Evolutionary conservation across 1,139 yeast species (phyloP).

Genomic region (Komagataea norvegica): DNA sequence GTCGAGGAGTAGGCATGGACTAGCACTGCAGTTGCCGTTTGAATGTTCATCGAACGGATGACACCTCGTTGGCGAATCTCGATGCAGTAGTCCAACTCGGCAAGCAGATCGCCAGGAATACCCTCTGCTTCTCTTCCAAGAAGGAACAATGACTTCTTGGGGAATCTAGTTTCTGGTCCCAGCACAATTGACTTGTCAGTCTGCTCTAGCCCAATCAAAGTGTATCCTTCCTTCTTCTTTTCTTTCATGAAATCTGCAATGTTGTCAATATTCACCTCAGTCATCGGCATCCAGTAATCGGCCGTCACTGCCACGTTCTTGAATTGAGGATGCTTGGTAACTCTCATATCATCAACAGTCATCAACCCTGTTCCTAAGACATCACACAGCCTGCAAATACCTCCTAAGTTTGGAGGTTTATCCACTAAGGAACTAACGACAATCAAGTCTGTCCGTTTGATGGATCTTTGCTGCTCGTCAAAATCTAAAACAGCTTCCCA

Average conservation of each 20-base stretch:
- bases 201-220: conserved; percentile 86
- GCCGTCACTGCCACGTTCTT: conserved; percentile 91
- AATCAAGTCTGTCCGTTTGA: conserved; percentile 68
- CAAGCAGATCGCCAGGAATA: conserved; percentile 78
- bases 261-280: conserved; percentile 59
- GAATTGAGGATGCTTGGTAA: conserved; percentile 64
- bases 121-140: conserved; percentile 90
- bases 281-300: conserved; percentile 92
- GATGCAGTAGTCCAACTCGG: conserved; percentile 80
- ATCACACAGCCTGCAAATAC: conserved; percentile 87
- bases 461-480: conserved; percentile 39
- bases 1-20: conserved; percentile 75
- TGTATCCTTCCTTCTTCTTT: conserved; percentile 76
- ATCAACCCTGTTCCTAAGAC: conserved; percentile 85
- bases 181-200: conserved; percentile 80
- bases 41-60: conserved; percentile 91
- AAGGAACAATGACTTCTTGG: conserved; percentile 69
- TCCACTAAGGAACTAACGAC: conserved; percentile 88
- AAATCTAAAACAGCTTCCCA: conserved; percentile 70
- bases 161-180: conserved; percentile 61
- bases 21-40: conserved; percentile 91
- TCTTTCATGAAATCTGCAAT: conserved; percentile 52
- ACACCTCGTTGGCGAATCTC: conserved; percentile 93
- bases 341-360: conserved; percentile 66
- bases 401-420: conserved; percentile 89